Conservation (phyloP, 495 filamentous ascomycete genomes). For the Hypoxylon fragiforme region DNA sequence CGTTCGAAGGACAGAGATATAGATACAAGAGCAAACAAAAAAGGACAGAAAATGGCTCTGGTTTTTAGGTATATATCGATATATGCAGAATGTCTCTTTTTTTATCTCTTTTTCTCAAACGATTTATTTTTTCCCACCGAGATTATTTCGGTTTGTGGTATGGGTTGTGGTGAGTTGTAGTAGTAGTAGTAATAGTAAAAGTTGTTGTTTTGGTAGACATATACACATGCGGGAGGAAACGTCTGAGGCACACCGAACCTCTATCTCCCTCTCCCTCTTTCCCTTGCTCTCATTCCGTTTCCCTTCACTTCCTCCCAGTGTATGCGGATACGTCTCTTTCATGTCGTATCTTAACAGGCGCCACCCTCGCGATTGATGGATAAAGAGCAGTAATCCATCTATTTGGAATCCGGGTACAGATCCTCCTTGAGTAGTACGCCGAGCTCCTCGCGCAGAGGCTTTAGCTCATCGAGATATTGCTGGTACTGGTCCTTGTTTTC, state of each 20-base stretch:
- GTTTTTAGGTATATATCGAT: constrained; percentile 9
- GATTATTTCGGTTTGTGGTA: constrained; percentile 18
- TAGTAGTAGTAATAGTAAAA: constrained; percentile 21
- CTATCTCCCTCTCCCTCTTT: constrained; percentile 1
- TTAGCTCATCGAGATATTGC: constrained; percentile 93
- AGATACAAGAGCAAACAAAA: no score
- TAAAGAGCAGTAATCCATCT: constrained; percentile 34
- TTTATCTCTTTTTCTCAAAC: constrained; percentile 1
- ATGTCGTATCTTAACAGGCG: background rate
- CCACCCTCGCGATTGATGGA: background rate
- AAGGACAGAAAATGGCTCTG: background rate
- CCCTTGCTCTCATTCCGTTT: background rate
- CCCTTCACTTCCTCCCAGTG: background rate
- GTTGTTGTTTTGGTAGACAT: constrained; percentile 29
- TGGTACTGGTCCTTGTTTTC: constrained; percentile 98
- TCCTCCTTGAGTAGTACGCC: constrained; percentile 91
- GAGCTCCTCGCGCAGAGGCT: constrained; percentile 88
- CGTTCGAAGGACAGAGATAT: no score
- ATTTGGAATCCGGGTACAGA: constrained; percentile 80
- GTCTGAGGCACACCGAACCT: constrained; percentile 15
- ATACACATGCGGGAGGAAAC: constrained; percentile 33
- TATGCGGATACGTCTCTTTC: constrained; percentile 2
- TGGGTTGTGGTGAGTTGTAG: constrained; percentile 13
- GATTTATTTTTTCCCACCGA: background rate
- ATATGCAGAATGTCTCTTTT: background rate